Percentiles rank a stretch among this genome's conserved stretches.
These are phyloP conservation scores for Metarhizium sp. DNA, from an alignment of 2,329 filamentous ascomycete genomes.

Conservation along the genomic window DNA sequence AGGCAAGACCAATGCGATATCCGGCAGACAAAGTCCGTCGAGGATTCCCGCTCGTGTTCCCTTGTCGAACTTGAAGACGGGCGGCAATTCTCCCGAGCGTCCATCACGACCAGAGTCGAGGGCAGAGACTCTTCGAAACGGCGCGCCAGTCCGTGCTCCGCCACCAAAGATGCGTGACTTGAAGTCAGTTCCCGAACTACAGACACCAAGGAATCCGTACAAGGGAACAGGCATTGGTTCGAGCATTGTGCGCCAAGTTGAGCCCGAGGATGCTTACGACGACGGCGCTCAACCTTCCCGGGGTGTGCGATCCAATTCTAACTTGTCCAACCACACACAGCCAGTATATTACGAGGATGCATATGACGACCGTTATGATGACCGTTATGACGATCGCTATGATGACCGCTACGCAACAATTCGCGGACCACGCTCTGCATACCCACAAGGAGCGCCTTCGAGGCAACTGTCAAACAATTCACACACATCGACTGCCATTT, in stretches of 20 bases:
- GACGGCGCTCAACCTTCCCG: conserved; percentile 37
- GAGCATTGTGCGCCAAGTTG: conserved; percentile 49
- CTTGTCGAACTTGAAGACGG: conserved; percentile 58
- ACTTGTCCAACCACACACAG: conserved; percentile 23
- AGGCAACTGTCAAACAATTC: conserved; percentile 60
- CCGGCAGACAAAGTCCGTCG: conserved; percentile 25
- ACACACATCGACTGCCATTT: conserved; percentile 64
- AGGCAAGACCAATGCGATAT: conserved; percentile 16
- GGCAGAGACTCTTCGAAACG: conserved; percentile 39
- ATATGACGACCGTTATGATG: conserved; percentile 20
- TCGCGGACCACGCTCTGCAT: conserved; percentile 23
- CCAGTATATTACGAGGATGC: conserved; percentile 27
- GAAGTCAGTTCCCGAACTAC: conserved; percentile 38
- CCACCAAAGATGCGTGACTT: conserved; percentile 92
- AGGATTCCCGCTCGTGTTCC: conserved; percentile 63
- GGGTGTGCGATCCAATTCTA: conserved; percentile 30
- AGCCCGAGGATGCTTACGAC: conserved; percentile 81
- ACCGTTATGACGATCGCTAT: conserved; percentile 11
- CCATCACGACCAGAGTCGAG: conserved; percentile 31
- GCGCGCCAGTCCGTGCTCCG: conserved; percentile 55
- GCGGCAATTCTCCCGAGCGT: conserved; percentile 76
- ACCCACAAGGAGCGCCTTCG: conserved; percentile 33
- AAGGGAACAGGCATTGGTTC: conserved; percentile 37
- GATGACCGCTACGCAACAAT: conserved; percentile 32
- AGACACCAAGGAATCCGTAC: conserved; percentile 40